Evolutionary conservation across 345 rosid species (phyloP).

Genomic region (Trapa incisa): DNA sequence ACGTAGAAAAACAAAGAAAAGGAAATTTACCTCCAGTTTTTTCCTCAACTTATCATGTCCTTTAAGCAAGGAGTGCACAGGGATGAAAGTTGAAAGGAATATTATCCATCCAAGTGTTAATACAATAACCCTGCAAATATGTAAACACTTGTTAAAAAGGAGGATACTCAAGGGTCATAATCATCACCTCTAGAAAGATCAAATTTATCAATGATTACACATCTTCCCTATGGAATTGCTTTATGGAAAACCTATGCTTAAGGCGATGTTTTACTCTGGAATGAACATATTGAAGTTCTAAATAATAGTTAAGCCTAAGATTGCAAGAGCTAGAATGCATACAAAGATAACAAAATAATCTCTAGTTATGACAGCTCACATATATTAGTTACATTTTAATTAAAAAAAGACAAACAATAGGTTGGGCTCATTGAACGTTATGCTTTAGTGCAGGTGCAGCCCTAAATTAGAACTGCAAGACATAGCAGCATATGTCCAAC

Average conservation of each 20-base stretch:
- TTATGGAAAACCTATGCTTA: neutral
- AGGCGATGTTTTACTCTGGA: neutral
- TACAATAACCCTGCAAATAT: slow-evolving; percentile 48
- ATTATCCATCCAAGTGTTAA: slow-evolving; percentile 85
- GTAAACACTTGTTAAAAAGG: neutral
- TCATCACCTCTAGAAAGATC: neutral
- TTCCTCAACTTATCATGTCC: slow-evolving; percentile 70
- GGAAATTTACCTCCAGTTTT: slow-evolving; percentile 56
- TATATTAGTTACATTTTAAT: neutral
- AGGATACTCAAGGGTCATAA: neutral
- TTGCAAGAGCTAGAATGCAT: neutral
- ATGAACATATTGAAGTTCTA: neutral
- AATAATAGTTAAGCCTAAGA: neutral
- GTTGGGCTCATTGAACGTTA: neutral
- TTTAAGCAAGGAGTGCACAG: slow-evolving; percentile 61
- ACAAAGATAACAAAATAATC: neutral
- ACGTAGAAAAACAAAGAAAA: neutral
- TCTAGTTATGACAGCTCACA: neutral
- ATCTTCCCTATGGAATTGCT: neutral
- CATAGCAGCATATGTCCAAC: too few species aligned
- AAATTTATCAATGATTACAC: neutral
- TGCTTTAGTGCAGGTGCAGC: neutral
- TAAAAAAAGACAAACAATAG: neutral
- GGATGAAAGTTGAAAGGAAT: slow-evolving; percentile 69
- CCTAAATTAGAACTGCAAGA: neutral